Evolutionary conservation across 2,329 filamentous ascomycete genomes (phyloP).

Genomic region (Meredithiella fracta): DNA sequence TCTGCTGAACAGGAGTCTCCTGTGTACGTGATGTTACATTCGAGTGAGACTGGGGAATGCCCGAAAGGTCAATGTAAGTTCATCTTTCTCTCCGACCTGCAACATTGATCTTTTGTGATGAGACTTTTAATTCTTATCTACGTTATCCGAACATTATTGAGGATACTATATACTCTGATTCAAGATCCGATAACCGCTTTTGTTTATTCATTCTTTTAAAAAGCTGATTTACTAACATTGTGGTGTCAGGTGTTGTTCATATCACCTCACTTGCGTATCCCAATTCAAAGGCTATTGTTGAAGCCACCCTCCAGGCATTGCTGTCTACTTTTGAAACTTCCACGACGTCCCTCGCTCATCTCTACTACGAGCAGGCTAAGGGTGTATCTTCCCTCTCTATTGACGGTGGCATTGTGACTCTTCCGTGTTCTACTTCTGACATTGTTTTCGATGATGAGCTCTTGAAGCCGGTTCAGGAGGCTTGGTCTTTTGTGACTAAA

Average conservation of each 20-base stretch:
- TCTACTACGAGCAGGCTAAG: slow-evolving; percentile 39
- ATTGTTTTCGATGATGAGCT: slow-evolving; percentile 59
- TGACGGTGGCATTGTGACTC: slow-evolving; percentile 32
- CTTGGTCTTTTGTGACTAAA: slow-evolving; percentile 51
- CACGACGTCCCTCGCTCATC: slow-evolving; percentile 29
- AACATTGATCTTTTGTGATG: slow-evolving; percentile 54
- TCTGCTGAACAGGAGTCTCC: slow-evolving; percentile 26
- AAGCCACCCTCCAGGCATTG: slow-evolving; percentile 27
- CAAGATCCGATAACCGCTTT: slow-evolving; percentile 20
- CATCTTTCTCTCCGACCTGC: slow-evolving; percentile 14
- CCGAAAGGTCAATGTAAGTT: slow-evolving; percentile 77
- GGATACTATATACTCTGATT: slow-evolving; percentile 76
- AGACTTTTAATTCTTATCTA: slow-evolving; percentile 94
- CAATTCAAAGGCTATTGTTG: slow-evolving; percentile 23
- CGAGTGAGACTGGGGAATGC: slow-evolving; percentile 85
- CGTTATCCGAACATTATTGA: slow-evolving; percentile 96
- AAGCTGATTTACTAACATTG: slow-evolving; percentile 20
- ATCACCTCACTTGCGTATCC: slow-evolving; percentile 24
- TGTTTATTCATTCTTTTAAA: slow-evolving; percentile 12
- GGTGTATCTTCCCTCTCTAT: slow-evolving; percentile 17
- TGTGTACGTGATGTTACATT: slow-evolving; percentile 54
- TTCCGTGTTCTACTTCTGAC: slow-evolving; percentile 44
- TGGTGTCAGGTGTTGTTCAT: slow-evolving; percentile 21
- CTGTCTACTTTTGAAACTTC: slow-evolving; percentile 17
- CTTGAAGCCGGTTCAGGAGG: slow-evolving; percentile 48